Evolutionary conservation across 169 alveolate species (phyloP), one percentile per base, ranked within the genome.

Genomic region (Eimeria nieschulzi): DNA sequence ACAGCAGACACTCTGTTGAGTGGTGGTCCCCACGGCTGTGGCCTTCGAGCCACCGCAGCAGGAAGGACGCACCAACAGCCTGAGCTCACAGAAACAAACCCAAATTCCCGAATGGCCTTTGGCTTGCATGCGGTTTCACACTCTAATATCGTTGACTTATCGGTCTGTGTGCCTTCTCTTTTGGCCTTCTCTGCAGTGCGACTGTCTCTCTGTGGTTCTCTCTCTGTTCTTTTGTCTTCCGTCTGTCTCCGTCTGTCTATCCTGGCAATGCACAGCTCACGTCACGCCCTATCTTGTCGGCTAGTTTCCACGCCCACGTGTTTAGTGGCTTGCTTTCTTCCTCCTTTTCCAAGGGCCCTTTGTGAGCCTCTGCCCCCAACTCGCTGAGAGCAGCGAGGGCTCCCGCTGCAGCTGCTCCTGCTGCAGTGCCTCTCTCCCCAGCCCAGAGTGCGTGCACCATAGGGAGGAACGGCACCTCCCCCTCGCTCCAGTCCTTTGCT

Each of bases 361-460:
- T 54, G 10, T 12, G 53, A 12, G 83, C 7, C 61, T 73, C 61
- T 6, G 46, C 13, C 53, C 85, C 85, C 26, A 76, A 33, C 9
- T 76, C 85, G 3, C 51, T 55, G 21, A 68, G 70, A 53, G 21
- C 85, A 56, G 85, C 7, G n/a, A 76, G 70, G 54, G 85, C 85
- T 0, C 53, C 85, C 3, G 85, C 85, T 17, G 85, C 85, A 53
- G 85, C 85, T 51, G 85, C 85, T 6, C 39, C 85, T 26, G 85
- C 85, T 26, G 85, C 85, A 76, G 85, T 68, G 26, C 70, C 68
- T 68, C 85, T 76, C 63, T 76, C 85, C 63, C 85, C 85, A 13
- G 85, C 85, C 85, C 85, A 76, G n/a, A 76, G 85, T 19, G 85
- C 85, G 51, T 76, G 68, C 85, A 76, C 39, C 21, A 76, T 25